Base-by-base conservation (phyloP, 768 basidiomycete species). In the Cystofilobasidium ferigula region DNA sequence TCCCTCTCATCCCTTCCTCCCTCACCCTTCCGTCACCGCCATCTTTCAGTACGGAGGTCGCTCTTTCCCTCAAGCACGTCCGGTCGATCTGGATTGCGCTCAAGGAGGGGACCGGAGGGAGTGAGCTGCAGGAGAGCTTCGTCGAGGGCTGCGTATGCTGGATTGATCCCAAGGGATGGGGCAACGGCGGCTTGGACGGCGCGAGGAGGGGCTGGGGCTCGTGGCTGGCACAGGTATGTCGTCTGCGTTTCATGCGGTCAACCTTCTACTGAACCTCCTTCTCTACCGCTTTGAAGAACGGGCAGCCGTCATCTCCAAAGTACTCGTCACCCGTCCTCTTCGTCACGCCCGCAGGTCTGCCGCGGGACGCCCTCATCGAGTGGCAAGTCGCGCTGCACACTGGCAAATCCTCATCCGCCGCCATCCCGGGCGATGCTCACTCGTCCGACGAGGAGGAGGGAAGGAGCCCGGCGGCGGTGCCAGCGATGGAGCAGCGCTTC, bases 1-100 rank as follows among this genome's bases (percentile, higher is more conserved):
- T 99, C 54, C 90, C 90, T 0, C 79, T 99, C 26, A 79, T 92
- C 35, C 94, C 95, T 0, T 78, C 84, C 54, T 83, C 78, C 54
- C 79, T 97, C 34, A 73, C 80, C 1, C 78, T 98, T 3, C 86
- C 92, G 12, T 76, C 79, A 2, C 82, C 85, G 0, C 18, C 68
- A 3, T 84, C 81, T 13, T 73, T 88, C 61, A 76, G 82, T 0
- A 71, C 78, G 14, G 89, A 98, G 76, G 80, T 83, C 1, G 86
- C 87, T 0, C 78, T 98, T 10, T 81, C 83, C 0, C 80, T 84
- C 47, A 93, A 97, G 71, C 95, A 99, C 73, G 84, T 85, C 1
- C 74, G 79, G 12, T 83, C 89, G 53, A 81, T 98, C 34, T 76
- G 81, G 0, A 76, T 80, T 6, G 86, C 85, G 0, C 75, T 93